Percentiles rank a stretch among this genome's conserved stretches.
These are phyloP conservation scores for Phaeosphaeria sp. DNA, from an alignment of 2,329 filamentous ascomycete genomes.

Conservation along the genomic window DNA sequence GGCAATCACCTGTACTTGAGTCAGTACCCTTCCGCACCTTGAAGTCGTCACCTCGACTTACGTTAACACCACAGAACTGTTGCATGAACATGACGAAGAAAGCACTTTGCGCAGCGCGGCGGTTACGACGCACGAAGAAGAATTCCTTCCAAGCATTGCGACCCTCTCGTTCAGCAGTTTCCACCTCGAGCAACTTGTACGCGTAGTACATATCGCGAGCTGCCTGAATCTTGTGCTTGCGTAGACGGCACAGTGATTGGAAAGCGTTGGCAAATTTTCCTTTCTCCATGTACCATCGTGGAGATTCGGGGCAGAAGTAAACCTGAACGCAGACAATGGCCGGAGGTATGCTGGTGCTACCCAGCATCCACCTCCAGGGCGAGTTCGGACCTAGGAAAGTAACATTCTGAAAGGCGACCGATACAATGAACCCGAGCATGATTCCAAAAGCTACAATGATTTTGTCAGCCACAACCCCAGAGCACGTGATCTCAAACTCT, in stretches of 20 bases:
- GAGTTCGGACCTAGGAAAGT: constrained; percentile 32
- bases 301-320: constrained; percentile 40
- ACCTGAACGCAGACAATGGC: constrained; percentile 39
- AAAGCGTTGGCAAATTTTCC: constrained; percentile 43
- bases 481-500: neutral
- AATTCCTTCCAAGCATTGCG: constrained; percentile 42
- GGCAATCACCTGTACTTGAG: constrained; percentile 33
- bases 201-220: constrained; percentile 64
- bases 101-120: constrained; percentile 40
- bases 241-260: constrained; percentile 57
- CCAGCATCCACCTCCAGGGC: constrained; percentile 44
- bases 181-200: constrained; percentile 44
- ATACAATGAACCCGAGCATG: constrained; percentile 42
- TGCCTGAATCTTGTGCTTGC: constrained; percentile 60
- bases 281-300: constrained; percentile 44
- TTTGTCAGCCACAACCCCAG: neutral
- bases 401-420: constrained; percentile 36
- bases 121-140: constrained; percentile 41
- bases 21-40: neutral
- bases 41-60: neutral
- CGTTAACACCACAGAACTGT: constrained; percentile 32
- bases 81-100: constrained; percentile 49
- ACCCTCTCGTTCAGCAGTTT: constrained; percentile 42
- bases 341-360: constrained; percentile 38
- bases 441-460: constrained; percentile 29